A percentile compares a stretch with the other conserved stretches of the same genome.
phyloP scores from a whole-genome alignment of 83 land plant genomes.

The Picea abies region DNA sequence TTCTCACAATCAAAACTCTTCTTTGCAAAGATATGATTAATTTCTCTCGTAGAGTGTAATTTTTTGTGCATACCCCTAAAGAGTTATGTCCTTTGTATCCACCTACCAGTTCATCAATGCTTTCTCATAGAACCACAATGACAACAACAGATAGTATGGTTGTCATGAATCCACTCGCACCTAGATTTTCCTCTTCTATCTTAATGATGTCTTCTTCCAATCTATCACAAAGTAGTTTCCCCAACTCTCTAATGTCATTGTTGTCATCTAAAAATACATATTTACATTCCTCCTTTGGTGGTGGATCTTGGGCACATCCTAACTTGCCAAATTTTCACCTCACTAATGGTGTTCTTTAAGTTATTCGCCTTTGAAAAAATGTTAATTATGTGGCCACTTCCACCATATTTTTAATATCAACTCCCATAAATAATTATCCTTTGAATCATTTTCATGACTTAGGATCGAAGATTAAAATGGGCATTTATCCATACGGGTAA shows the following conservation, averaged over 20 bases:
- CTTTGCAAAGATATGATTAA: conserved; percentile 53
- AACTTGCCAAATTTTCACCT: conserved; percentile 3
- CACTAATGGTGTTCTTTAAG: background rate
- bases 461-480: no score
- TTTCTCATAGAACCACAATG: conserved; percentile 24
- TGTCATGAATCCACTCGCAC: background rate
- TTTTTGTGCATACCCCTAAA: conserved; percentile 56
- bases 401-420: no score
- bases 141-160: background rate
- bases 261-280: background rate
- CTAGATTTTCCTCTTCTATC: background rate
- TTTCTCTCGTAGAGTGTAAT: conserved; percentile 58
- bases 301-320: background rate
- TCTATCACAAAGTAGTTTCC: background rate
- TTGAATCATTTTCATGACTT: no score
- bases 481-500: no score
- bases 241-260: conserved; percentile 19
- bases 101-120: conserved; percentile 33
- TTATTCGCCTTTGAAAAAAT: conserved; percentile 34
- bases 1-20: conserved; percentile 33
- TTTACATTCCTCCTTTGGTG: conserved; percentile 23
- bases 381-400: background rate
- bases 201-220: conserved; percentile 7
- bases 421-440: no score
- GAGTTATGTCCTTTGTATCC: conserved; percentile 50